Evolutionary conservation across 305 asterid species (phyloP).

Genomic region (Fraxinus nigra): DNA sequence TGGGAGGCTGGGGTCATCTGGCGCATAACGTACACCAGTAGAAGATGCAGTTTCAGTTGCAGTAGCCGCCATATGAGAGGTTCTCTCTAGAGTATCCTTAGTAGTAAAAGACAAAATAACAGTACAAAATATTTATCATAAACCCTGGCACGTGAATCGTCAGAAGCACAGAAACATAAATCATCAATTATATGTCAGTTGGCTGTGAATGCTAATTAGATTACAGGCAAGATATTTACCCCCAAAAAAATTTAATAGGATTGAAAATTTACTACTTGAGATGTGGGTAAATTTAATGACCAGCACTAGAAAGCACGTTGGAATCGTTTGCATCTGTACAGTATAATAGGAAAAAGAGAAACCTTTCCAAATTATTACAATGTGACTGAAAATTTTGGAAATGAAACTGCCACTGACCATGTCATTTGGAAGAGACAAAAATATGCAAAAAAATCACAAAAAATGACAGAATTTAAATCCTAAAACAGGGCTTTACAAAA

Average conservation of each 20-base stretch:
- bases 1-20: conserved; percentile 93
- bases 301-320: not conserved
- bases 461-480: not conserved
- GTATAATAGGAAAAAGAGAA: not conserved
- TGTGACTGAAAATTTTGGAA: not conserved
- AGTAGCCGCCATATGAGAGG: conserved; percentile 59
- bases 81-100: conserved; percentile 29
- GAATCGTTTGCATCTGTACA: not conserved
- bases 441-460: not conserved
- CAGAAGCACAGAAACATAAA: not conserved
- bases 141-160: not conserved
- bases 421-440: not conserved
- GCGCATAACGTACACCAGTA: conserved; percentile 71
- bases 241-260: not conserved
- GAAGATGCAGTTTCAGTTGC: conserved; percentile 42
- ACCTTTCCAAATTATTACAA: not conserved
- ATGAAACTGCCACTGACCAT: conserved; percentile 1
- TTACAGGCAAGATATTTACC: not conserved
- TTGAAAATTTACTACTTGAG: not conserved
- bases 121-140: conserved; percentile 3
- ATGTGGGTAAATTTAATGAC: not conserved
- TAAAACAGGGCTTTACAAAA: not conserved
- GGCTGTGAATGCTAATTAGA: not conserved
- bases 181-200: not conserved
- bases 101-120: conserved; percentile 14